These are phyloP conservation scores for Choiromyces venosus DNA, from an alignment of 495 filamentous ascomycete genomes.

Conservation along the genomic window DNA sequence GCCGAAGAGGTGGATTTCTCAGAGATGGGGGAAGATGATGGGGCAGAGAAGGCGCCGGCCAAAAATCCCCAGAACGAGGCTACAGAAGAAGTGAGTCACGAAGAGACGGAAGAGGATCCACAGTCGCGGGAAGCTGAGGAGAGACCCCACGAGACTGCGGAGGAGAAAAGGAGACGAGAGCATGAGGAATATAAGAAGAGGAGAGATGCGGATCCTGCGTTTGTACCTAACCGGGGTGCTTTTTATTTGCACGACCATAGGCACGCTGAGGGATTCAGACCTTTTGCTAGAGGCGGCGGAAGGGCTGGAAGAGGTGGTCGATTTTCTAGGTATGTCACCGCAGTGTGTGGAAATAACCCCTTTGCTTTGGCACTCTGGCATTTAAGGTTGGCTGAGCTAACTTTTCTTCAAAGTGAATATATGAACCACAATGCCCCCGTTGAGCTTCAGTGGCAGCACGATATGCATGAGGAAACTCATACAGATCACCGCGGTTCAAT, in stretches of 20 bases:
- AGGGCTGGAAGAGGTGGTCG: constrained; percentile 49
- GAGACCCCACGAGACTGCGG: constrained; percentile 48
- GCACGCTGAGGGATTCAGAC: constrained; percentile 66
- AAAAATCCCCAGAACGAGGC: constrained; percentile 16
- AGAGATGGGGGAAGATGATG: constrained; percentile 49
- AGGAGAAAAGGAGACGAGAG: constrained; percentile 70
- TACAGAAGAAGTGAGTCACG: constrained; percentile 37
- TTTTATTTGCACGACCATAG: constrained; percentile 98
- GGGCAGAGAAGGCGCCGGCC: constrained; percentile 38
- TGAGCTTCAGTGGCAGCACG: constrained; percentile 80
- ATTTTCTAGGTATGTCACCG: constrained; percentile 32
- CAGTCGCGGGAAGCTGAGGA: constrained; percentile 40
- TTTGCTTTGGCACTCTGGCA: neutral
- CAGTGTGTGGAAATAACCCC: neutral
- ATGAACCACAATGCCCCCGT: constrained; percentile 49
- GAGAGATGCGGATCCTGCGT: constrained; percentile 82
- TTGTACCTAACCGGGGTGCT: constrained; percentile 87
- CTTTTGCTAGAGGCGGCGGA: constrained; percentile 59
- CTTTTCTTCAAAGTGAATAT: constrained; percentile 58
- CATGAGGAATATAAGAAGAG: constrained; percentile 86
- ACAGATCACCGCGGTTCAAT: constrained; percentile 45
- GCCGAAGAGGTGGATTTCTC: constrained; percentile 60
- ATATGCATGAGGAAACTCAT: constrained; percentile 82
- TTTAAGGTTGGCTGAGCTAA: constrained; percentile 42
- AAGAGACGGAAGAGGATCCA: constrained; percentile 54